Conservation (phyloP, 202 grass and related monocot genomes). For the Setaria italica region DNA sequence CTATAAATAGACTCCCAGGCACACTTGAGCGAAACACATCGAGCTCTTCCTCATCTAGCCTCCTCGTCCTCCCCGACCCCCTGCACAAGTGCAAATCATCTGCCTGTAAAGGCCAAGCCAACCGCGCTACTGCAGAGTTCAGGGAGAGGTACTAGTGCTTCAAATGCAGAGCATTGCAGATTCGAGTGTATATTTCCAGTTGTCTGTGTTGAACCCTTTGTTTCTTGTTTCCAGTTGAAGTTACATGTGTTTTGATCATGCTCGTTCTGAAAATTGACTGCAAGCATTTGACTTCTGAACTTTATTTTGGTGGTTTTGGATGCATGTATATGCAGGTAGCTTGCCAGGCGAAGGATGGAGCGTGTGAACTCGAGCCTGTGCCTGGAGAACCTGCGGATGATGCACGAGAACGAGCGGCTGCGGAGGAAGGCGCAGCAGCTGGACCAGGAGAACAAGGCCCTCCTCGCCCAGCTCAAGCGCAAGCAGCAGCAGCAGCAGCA, state of each 20-base stretch:
- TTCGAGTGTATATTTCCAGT: too few relatives aligned
- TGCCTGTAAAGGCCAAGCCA: not conserved
- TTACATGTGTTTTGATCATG: not conserved
- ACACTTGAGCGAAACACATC: not conserved
- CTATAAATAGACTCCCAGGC: slow-evolving; percentile 29
- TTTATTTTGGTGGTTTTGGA: not conserved
- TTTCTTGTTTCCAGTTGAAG: not conserved
- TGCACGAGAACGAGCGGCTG: slow-evolving; percentile 91
- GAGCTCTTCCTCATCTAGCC: not conserved
- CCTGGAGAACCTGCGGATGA: slow-evolving; percentile 71
- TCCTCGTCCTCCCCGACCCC: not conserved
- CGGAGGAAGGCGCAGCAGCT: slow-evolving; percentile 61
- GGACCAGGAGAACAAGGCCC: slow-evolving; percentile 75
- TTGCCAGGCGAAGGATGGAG: not conserved
- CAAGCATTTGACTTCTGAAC: not conserved
- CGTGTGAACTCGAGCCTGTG: slow-evolving; percentile 59
- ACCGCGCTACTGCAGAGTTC: not conserved
- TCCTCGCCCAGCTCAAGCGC: slow-evolving; percentile 66
- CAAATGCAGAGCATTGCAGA: not conserved
- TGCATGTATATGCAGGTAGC: not conserved
- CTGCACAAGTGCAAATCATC: not conserved
- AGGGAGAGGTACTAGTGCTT: not conserved
- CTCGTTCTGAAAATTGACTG: not conserved
- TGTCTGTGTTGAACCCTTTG: not conserved
- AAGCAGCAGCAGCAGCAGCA: slow-evolving; percentile 41